Base-by-base conservation (phyloP, 768 basidiomycete species). In the Lactarius hatsudake region DNA sequence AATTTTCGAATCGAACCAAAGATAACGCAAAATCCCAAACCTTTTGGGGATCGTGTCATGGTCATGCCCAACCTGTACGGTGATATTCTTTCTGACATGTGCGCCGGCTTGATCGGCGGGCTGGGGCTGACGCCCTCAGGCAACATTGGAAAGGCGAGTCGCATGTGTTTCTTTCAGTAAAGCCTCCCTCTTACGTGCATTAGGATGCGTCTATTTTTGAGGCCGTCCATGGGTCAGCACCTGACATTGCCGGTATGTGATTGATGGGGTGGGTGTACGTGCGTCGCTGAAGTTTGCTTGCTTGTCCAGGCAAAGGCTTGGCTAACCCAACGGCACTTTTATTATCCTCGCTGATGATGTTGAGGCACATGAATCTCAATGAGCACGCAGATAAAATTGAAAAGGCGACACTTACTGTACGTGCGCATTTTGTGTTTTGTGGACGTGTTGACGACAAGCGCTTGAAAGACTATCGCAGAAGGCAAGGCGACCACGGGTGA, bases 321-420 rank as follows among this genome's bases (percentile, higher is more conserved):
- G 96, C 97, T 75, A 99, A 99, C 83, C 97, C 97, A n/a, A 98
- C 97, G n/a, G 97, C 97, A 3, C 85, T 99, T 55, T 82, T 99
- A 61, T 78, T 99, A 70, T 96, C 93, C 69, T 94, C 94, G 65
- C 80, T 98, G 69, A 98, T 98, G 97, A 98, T 98, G 96, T 78
- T 98, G 74, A 87, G 94, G 79, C 96, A 98, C 82, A 98, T 99
- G 97, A 87, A 87, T 75, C 79, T 98, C 71, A 82, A 84, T 76
- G 85, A 89, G 60, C 82, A 93, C 74, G 97, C 97, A 18, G 81
- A 84, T 74, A 91, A 85, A 78, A 98, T 99, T 71, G 94, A 98
- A 81, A 87, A 87, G 78, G 97, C 97, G 69, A 86, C 92, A 57
- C 86, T 99, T 69, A 77, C 84, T 69, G 96, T 97, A 79, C 77